A percentile compares a stretch with the other conserved stretches of the same genome.
These are phyloP conservation scores for Trametes sp. DNA, from an alignment of 1,284 basidiomycete genomes.

Conservation along the genomic window DNA sequence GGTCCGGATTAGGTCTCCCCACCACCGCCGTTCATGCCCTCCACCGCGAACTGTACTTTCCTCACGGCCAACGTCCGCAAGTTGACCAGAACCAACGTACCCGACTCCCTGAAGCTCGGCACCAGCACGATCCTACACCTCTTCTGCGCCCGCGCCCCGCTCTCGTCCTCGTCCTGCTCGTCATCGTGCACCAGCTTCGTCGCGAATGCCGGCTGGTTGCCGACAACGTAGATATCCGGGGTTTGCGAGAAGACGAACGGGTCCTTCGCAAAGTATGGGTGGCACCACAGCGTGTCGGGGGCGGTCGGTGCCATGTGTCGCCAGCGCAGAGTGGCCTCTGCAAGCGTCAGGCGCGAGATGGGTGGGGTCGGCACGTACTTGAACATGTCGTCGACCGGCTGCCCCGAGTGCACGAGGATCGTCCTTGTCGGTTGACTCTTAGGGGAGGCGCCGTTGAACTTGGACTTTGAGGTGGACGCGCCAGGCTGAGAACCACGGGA, in stretches of 20 bases:
- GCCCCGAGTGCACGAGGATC: conserved; percentile 87
- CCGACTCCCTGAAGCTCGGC: conserved; percentile 79
- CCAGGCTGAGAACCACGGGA: conserved; percentile 33
- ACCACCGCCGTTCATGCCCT: conserved; percentile 39
- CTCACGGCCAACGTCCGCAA: conserved; percentile 59
- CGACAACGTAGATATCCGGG: conserved; percentile 93
- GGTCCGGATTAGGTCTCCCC: conserved; percentile 20
- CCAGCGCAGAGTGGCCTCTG: conserved; percentile 88
- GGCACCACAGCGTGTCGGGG: conserved; percentile 98
- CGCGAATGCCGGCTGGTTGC: conserved; percentile 87
- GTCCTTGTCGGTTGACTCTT: conserved; percentile 49
- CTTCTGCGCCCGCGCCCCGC: conserved; percentile 42
- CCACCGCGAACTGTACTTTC: conserved; percentile 46
- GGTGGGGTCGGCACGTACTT: conserved; percentile 85
- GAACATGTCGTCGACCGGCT: conserved; percentile 94
- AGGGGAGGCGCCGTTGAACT: conserved; percentile 25
- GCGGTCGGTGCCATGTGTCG: conserved; percentile 97
- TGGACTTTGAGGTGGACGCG: conserved; percentile 29
- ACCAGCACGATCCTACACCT: conserved; percentile 83
- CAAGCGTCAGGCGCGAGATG: conserved; percentile 74
- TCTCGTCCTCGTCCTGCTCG: conserved; percentile 21
- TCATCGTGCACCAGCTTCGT: conserved; percentile 68
- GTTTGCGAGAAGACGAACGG: conserved; percentile 89
- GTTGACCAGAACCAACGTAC: conserved; percentile 69
- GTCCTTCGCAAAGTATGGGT: conserved; percentile 89